Evolutionary conservation across 2,329 filamentous ascomycete species (phyloP), one percentile per base, ranked within the genome.

Genomic region (Didymella pomorum): DNA sequence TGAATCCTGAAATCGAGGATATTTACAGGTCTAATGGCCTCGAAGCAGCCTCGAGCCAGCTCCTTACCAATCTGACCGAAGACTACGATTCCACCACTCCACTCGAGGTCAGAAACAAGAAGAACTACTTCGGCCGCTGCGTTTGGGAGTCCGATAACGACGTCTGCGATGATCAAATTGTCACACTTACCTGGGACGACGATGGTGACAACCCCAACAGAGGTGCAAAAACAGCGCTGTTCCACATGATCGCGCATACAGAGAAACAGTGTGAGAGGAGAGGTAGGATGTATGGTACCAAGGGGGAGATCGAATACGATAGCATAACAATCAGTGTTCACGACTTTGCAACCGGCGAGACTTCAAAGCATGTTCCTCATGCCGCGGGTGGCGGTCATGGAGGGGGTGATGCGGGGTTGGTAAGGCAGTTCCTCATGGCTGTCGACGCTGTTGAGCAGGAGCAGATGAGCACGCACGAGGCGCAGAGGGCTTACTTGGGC

Each of bases 241-340:
- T 98, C 74, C 94, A 98, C 77, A 97, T 98, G 94, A 89, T 94
- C 2, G 93, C 94, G 2, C 91, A 93, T 61, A 96, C 93, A 0
- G 88, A 91, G 71, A 89, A 89, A 72, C 89, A 96, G 66, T 98
- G 94, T 75, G 86, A 96, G 65, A 87, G 95, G 3, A 89, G 93
- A 58, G 93, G 92, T 0, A 82, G 91, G 59, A 87, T 97, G 45
- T 97, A 97, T 78, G 95, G 95, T 47, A 91, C 90, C 0, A 81
- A 87, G 49, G 95, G 94, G 42, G 94, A 98, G 78, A 86, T 98
- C 26, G 86, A 87, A 66, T 95, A 96, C 64, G 93, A 98, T 78
- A 92, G 90, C 52, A 81, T 82, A 20, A 87, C 82, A 0, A 97
- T 98, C 76, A 86, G 83, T 1, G 83, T 96, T 1, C 87, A 93